Evolutionary conservation across 208 protist genomes (phyloP).

Genomic region (Leptomonas pyrrhocoris): DNA sequence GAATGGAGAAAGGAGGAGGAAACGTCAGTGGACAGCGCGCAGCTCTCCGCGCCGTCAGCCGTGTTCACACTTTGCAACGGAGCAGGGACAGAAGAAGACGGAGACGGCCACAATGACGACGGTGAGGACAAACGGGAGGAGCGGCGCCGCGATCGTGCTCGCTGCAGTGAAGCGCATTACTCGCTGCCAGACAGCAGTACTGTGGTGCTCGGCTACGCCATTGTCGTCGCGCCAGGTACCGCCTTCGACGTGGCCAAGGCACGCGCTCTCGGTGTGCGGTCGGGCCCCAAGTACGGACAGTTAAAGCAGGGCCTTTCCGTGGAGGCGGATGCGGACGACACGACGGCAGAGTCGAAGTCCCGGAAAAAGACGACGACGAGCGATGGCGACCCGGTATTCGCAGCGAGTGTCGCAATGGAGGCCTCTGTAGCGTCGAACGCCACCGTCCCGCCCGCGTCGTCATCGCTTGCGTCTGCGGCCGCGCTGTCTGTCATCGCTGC

Average conservation of each 20-base stretch:
- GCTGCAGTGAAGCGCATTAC: background rate
- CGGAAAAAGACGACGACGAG: background rate
- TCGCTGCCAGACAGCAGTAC: constrained; percentile 8
- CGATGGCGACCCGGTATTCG: no score
- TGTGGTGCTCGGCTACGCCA: constrained; percentile 56
- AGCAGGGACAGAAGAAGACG: no score
- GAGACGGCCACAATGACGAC: background rate
- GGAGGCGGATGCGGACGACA: constrained; percentile 26
- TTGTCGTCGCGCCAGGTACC: constrained; percentile 54
- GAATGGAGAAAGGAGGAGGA: no score
- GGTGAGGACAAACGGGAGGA: background rate
- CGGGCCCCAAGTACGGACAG: constrained; percentile 69
- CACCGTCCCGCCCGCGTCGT: no score
- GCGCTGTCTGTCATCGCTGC: no score
- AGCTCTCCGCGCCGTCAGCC: no score
- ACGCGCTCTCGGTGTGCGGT: constrained; percentile 57
- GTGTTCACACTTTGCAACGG: no score
- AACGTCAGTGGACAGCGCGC: no score
- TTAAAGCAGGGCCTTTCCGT: constrained; percentile 72
- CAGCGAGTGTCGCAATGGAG: no score
- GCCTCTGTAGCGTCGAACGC: no score
- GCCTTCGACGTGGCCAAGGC: constrained; percentile 63
- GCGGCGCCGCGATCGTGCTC: no score
- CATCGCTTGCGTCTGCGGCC: no score
- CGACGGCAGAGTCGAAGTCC: background rate